phyloP scores from a whole-genome alignment of 352 stramenopile species.

The Phytophthora multivora region DNA sequence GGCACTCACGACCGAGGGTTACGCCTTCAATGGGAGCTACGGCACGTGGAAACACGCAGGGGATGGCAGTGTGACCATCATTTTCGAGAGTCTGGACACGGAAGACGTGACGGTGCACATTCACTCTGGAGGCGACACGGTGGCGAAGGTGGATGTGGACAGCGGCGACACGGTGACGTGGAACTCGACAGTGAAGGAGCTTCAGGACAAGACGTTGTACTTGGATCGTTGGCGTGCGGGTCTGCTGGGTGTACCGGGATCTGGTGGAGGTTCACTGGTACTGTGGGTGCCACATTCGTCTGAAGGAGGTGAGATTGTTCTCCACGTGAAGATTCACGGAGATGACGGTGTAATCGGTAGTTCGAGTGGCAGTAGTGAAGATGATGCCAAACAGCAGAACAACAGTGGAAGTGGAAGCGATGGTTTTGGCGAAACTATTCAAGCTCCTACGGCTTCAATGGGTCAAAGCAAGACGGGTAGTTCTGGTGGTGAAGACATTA shows the following conservation, averaged over 20 bases:
- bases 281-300: conserved; percentile 45
- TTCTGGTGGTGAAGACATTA: background rate
- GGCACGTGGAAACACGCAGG: conserved; percentile 44
- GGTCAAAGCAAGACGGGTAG: too few relatives aligned
- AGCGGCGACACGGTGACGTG: conserved; percentile 42
- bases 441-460: too few relatives aligned
- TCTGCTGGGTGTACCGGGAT: conserved; percentile 33
- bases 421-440: too few relatives aligned
- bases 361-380: conserved; percentile 12
- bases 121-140: conserved; percentile 40
- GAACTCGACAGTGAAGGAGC: conserved; percentile 38
- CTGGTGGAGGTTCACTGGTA: conserved; percentile 44
- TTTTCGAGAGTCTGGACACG: conserved; percentile 41
- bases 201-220: conserved; percentile 58
- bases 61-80: conserved; percentile 41
- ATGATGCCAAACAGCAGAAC: background rate
- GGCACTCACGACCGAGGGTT: conserved; percentile 38
- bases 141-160: conserved; percentile 40
- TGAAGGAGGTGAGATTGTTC: conserved; percentile 34
- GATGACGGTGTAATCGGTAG: conserved; percentile 1
- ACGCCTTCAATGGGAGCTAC: conserved; percentile 43
- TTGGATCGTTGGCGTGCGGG: conserved; percentile 53
- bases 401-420: background rate
- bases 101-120: conserved; percentile 50
- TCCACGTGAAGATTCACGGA: conserved; percentile 44